Conservation (phyloP, 495 filamentous ascomycete genomes). For the Hypomontagnella monticulosa region DNA sequence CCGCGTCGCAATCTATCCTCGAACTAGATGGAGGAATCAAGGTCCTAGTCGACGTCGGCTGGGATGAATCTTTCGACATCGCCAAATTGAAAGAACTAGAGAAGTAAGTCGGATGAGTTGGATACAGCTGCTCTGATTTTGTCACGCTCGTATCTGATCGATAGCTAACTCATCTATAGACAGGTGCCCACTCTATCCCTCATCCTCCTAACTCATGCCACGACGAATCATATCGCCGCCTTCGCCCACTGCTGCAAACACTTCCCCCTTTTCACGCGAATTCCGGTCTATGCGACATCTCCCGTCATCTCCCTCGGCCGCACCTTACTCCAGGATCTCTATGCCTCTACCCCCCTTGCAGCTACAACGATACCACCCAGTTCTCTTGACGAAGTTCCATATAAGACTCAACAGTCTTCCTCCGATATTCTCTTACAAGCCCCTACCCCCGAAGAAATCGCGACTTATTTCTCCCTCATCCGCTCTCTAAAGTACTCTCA, state of each 20-base stretch:
- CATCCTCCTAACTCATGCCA: conserved; percentile 94
- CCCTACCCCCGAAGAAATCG: conserved; percentile 87
- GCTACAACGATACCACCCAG: conserved; percentile 76
- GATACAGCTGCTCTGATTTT: background rate
- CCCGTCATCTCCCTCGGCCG: conserved; percentile 93
- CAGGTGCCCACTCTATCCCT: conserved; percentile 90
- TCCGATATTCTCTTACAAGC: conserved; percentile 77
- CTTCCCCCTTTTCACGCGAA: conserved; percentile 87
- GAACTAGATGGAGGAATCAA: conserved; percentile 98
- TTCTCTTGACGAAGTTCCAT: conserved; percentile 74
- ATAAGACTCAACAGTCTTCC: conserved; percentile 62
- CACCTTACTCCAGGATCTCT: conserved; percentile 90
- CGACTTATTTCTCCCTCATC: conserved; percentile 90
- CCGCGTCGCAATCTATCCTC: conserved; percentile 90
- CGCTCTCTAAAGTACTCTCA: conserved; percentile 96
- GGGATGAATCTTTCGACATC: conserved; percentile 89
- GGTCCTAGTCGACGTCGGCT: conserved; percentile 92
- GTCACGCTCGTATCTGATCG: background rate
- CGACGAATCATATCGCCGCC: conserved; percentile 86
- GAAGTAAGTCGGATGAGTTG: conserved; percentile 82
- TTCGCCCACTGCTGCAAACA: conserved; percentile 98
- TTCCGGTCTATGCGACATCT: conserved; percentile 95
- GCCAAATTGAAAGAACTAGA: conserved; percentile 85
- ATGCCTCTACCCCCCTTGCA: conserved; percentile 87
- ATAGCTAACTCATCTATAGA: conserved; percentile 55